Evolutionary conservation across 2,329 filamentous ascomycete genomes (phyloP), one percentile per base, ranked within the genome.

Genomic region (Pseudohalonectria lignicola): DNA sequence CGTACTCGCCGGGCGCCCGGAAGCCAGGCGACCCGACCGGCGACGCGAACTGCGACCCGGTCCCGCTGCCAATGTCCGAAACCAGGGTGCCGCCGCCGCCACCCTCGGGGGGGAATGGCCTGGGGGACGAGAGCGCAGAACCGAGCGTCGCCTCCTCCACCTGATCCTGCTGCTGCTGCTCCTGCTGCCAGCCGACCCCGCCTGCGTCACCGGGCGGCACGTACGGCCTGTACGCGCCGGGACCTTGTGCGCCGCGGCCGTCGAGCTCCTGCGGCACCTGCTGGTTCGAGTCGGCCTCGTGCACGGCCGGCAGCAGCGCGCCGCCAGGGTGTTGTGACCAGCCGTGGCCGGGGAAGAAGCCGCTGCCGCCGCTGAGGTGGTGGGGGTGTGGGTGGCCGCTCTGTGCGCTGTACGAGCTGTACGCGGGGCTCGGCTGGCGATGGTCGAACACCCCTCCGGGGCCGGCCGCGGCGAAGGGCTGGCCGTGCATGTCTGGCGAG

Each of bases 241-340:
- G 17, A 12, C 16, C 31, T 34, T 8, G 31, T 2, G 30, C 12
- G 31, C 21, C 19, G 31, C 31, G n/a, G 19, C 4, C 21, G 31
- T 17, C 31, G 10, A 34, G 10, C 31, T 34, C 31, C 4, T 19
- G 31, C 19, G 31, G 31, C 12, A 13, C 9, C 11, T 16, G 13
- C 16, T 13, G 29, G n/a, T n/a, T n/a, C 20, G 36, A 38, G n/a
- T 38, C 36, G 25, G 32, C 32, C 36, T 38, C 36, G 29, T 31
- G 32, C 8, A 38, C 28, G 20, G 30, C 36, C n/a, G 36, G 36
- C 18, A 32, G 6, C 33, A 17, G 11, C 13, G 9, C 20, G 11
- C 12, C 23, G 20, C 33, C 33, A 18, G 15, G 8, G 29, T 17
- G 31, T n/a, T n/a, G n/a, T n/a, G n/a, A n/a, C n/a, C n/a, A n/a